Percentiles rank a stretch among this genome's conserved stretches.
Conservation (phyloP, 441 rosid genomes). For the Brassica hybrid region DNA sequence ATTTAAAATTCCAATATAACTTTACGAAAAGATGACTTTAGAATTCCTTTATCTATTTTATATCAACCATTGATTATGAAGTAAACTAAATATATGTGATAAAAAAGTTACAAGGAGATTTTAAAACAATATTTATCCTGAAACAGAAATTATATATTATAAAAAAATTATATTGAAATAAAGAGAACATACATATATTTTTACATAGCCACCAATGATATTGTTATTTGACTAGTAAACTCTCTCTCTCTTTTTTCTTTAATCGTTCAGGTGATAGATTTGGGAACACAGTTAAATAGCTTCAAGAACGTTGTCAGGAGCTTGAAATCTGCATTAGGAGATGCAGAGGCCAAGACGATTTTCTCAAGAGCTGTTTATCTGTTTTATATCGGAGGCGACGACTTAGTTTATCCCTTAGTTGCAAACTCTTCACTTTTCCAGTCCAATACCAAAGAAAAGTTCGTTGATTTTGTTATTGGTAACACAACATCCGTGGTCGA, state of each 20-base stretch:
- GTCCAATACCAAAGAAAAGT: slow-evolving; percentile 41
- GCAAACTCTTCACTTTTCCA: slow-evolving; percentile 37
- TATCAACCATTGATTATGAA: too few relatives aligned
- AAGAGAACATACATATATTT: not conserved
- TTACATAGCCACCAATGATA: not conserved
- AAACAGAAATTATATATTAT: not conserved
- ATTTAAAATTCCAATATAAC: too few relatives aligned
- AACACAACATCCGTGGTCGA: slow-evolving; percentile 45
- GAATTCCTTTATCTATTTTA: too few relatives aligned
- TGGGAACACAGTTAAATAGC: slow-evolving; percentile 46
- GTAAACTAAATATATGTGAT: too few relatives aligned
- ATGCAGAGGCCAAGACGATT: slow-evolving; percentile 33
- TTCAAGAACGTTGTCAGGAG: slow-evolving; percentile 47
- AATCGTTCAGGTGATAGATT: slow-evolving; percentile 35
- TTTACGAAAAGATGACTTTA: too few relatives aligned
- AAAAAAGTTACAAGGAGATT: not conserved
- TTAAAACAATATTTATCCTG: not conserved
- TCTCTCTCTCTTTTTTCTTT: not conserved
- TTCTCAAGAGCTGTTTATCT: slow-evolving; percentile 51
- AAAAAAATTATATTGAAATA: not conserved
- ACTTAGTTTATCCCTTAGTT: slow-evolving; percentile 35
- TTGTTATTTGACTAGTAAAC: not conserved
- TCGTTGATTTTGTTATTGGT: slow-evolving; percentile 49
- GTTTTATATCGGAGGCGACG: slow-evolving; percentile 52
- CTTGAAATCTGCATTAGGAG: slow-evolving; percentile 45